These are phyloP conservation scores for Ustilago hordei DNA, from an alignment of 1,284 basidiomycete species.

Conservation along the genomic window DNA sequence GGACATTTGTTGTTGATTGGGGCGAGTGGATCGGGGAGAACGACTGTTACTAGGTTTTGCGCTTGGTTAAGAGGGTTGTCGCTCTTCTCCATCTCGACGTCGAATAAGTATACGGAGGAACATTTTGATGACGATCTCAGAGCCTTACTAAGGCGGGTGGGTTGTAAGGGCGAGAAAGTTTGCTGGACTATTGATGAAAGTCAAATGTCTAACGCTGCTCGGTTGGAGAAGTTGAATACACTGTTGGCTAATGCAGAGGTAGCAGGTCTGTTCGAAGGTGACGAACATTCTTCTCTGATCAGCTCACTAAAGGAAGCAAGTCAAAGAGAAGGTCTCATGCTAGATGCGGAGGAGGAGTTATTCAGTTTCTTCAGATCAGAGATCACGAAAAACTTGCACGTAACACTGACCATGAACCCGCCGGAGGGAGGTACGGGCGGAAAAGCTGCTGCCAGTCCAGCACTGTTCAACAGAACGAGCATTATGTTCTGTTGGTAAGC, in stretches of 20 bases:
- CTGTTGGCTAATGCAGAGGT: slow-evolving; percentile 99
- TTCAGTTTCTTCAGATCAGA: slow-evolving; percentile 60
- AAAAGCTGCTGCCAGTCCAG: slow-evolving; percentile 92
- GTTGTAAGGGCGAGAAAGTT: slow-evolving; percentile 98
- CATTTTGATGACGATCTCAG: slow-evolving; percentile 98
- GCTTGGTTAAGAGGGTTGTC: slow-evolving; percentile 99
- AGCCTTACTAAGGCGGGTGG: slow-evolving; percentile 89
- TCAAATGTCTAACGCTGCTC: slow-evolving; percentile 97
- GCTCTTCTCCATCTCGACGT: slow-evolving; percentile 98
- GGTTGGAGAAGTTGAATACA: slow-evolving; percentile 98
- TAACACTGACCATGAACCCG: slow-evolving; percentile 97
- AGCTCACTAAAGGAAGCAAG: slow-evolving; percentile 99
- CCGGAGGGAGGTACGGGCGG: slow-evolving; percentile 94
- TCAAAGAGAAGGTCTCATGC: slow-evolving; percentile 95
- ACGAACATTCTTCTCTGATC: slow-evolving; percentile 96
- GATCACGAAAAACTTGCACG: slow-evolving; percentile 64
- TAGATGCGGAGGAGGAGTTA: slow-evolving; percentile 87
- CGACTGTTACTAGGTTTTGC: slow-evolving; percentile 96
- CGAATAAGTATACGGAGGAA: slow-evolving; percentile 96
- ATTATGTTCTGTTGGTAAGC: slow-evolving; percentile 61
- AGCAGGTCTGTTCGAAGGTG: slow-evolving; percentile 86
- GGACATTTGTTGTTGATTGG: slow-evolving; percentile 96
- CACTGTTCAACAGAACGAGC: slow-evolving; percentile 62
- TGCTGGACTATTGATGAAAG: slow-evolving; percentile 99
- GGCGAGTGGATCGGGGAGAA: slow-evolving; percentile 98